Conservation (phyloP, 805 yeast species). For the Pichia sporocuriosa region DNA sequence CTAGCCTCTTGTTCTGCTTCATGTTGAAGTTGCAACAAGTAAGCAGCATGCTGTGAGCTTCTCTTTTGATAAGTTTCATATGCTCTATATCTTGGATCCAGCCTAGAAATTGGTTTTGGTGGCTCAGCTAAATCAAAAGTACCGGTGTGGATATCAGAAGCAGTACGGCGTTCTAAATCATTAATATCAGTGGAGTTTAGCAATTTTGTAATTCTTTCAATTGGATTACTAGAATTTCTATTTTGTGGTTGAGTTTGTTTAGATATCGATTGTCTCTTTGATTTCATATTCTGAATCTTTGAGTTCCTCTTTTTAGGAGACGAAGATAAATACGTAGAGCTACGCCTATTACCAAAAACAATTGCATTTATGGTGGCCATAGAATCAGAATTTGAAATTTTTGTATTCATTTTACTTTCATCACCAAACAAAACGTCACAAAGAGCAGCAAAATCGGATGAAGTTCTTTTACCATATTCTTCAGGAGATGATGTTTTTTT, state of each 20-base stretch:
- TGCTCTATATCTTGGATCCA: conserved; percentile 50
- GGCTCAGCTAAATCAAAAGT: conserved; percentile 30
- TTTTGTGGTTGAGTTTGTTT: conserved; percentile 11
- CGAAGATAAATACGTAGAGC: conserved; percentile 12
- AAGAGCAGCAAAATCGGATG: conserved; percentile 69
- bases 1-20: conserved; percentile 20
- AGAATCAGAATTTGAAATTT: conserved; percentile 33
- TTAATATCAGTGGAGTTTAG: conserved; percentile 42
- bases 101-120: conserved; percentile 48
- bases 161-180: conserved; percentile 38
- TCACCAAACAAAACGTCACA: conserved; percentile 74
- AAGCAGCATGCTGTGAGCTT: conserved; percentile 37
- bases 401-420: conserved; percentile 35
- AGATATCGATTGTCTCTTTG: conserved; percentile 1
- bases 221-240: conserved; percentile 27
- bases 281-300: neutral
- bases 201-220: conserved; percentile 31
- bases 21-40: conserved; percentile 24
- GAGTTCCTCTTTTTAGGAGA: neutral
- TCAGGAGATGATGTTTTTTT: conserved; percentile 65
- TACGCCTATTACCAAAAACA: conserved; percentile 24
- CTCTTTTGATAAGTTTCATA: conserved; percentile 40
- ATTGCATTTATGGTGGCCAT: conserved; percentile 47
- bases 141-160: conserved; percentile 32
- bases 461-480: conserved; percentile 66